phyloP scores from a whole-genome alignment of 441 rosid species.

The Populus tomentosa region DNA sequence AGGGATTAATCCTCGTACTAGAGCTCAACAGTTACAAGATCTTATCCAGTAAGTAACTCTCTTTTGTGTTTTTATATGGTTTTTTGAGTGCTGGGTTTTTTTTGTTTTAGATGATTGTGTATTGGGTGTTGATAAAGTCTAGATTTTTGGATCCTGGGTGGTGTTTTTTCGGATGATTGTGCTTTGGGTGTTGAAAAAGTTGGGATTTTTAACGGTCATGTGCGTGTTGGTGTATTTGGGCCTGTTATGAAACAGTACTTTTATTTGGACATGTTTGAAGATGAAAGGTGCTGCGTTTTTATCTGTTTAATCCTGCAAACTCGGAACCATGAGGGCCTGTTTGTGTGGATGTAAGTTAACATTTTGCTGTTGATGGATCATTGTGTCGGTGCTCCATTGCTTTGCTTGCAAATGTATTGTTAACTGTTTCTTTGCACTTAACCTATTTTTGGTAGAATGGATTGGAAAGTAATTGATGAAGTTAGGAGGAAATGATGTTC shows the following conservation, averaged over 20 bases:
- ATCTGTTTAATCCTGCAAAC: background rate
- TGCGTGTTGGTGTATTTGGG: background rate
- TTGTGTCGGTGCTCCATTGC: background rate
- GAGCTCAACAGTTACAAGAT: conserved; percentile 88
- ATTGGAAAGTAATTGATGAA: background rate
- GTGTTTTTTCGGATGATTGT: background rate
- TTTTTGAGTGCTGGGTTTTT: background rate
- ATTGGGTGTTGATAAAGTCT: too few relatives aligned
- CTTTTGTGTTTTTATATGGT: background rate
- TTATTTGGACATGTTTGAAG: background rate
- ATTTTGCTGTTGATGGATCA: background rate
- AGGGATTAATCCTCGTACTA: conserved; percentile 90
- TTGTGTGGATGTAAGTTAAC: background rate
- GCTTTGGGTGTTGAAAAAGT: background rate
- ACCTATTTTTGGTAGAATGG: background rate
- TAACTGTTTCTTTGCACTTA: background rate
- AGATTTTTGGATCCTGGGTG: background rate
- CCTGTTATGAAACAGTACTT: background rate
- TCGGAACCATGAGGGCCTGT: background rate
- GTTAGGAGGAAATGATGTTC: background rate
- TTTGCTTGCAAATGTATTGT: background rate
- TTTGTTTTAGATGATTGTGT: background rate
- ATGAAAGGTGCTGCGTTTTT: background rate
- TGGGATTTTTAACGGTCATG: background rate
- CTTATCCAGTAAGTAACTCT: conserved; percentile 49